Base-by-base conservation (phyloP, 2,329 filamentous ascomycete species). In the Tympanopsis confertula region DNA sequence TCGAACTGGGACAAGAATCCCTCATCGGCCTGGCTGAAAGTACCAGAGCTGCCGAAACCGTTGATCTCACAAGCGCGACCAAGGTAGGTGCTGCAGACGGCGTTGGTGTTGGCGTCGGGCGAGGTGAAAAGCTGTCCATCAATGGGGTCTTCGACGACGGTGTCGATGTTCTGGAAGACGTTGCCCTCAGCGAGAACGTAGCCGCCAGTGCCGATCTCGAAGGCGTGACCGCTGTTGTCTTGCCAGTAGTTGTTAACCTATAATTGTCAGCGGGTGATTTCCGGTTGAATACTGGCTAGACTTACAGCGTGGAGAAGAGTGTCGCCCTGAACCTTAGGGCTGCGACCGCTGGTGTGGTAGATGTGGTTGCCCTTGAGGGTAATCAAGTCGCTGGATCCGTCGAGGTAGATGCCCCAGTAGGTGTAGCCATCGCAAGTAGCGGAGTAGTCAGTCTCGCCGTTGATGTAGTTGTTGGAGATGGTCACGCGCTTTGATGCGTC, bases 331-430 rank as follows among this genome's bases (percentile, higher is more conserved):
- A 78, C 59, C 59, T 77, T 76, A 46, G 72, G 74, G 12, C 60
- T 58, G 38, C 74, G 71, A 40, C 73, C 74, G 12, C 62, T 67
- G 36, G 66, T 68, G 54, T 73, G 62, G 62, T 75, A 68, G 49
- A 78, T 60, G 58, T 75, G 76, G 63, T 78, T 78, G 45, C 63
- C 62, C 59, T 74, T 70, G 50, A 78, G 49, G 43, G 74, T 78
- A 48, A 77, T 60, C 42, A 67, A 48, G 49, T 78, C 74, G 50
- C 55, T 62, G 40, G 62, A 59, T n/a, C 74, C 74, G 29, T 62
- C 65, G 36, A 78, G 62, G 58, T 72, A 74, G 44, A 76, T 53
- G 20, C 56, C 64, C 70, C 74, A 78, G 66, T 78, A 77, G 56
- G 75, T 71, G 53, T 72, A 63, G 29, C 59, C 62, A 48, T 78